phyloP scores from a whole-genome alignment of 495 filamentous ascomycete species.

The Aspergillus bridgeri region DNA sequence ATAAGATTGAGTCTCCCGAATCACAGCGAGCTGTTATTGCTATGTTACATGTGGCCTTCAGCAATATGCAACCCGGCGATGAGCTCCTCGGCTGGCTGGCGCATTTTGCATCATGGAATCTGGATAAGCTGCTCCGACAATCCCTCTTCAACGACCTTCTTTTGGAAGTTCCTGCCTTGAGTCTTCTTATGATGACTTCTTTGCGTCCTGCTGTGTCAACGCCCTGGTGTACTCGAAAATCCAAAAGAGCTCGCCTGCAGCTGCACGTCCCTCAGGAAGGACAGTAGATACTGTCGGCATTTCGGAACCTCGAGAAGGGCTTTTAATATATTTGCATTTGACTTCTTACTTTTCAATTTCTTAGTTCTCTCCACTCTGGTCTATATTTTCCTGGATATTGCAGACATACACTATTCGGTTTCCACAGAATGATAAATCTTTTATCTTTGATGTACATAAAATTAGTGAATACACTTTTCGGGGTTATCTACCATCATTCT shows the following conservation, averaged over 20 bases:
- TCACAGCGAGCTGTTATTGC: not conserved
- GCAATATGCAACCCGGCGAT: not conserved
- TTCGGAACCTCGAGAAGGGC: no score
- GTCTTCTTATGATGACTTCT: not conserved
- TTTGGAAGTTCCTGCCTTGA: not conserved
- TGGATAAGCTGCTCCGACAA: not conserved
- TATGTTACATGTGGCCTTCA: not conserved
- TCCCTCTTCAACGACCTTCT: not conserved
- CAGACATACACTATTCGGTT: no score
- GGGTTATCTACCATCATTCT: no score
- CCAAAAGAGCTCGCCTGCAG: not conserved
- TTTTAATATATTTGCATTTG: no score
- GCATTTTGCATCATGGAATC: not conserved
- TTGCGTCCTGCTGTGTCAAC: not conserved
- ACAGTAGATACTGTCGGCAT: no score
- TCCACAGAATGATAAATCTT: no score
- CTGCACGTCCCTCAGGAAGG: not conserved
- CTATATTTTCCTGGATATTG: no score
- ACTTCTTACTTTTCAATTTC: no score
- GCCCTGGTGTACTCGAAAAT: not conserved
- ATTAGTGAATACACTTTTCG: no score
- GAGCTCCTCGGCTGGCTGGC: not conserved
- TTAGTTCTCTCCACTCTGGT: no score
- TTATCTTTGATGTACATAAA: no score
- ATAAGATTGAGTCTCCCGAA: not conserved